These are phyloP conservation scores for Agrocybe chaxingu DNA, from an alignment of 768 basidiomycete genomes.

Conservation along the genomic window DNA sequence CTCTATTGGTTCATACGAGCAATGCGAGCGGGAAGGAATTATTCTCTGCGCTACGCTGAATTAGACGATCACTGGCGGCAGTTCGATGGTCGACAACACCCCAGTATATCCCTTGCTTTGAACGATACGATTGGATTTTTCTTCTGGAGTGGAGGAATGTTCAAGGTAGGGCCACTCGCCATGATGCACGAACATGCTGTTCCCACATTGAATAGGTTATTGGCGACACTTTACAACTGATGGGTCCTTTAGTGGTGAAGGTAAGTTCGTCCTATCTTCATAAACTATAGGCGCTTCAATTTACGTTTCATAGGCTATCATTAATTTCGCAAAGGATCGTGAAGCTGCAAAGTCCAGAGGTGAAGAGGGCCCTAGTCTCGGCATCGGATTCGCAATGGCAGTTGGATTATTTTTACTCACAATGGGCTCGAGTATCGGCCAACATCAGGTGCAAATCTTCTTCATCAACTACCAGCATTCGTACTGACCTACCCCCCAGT, in stretches of 20 bases:
- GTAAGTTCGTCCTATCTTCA: conserved; percentile 21
- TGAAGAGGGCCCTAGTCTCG: conserved; percentile 35
- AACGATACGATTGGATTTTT: conserved; percentile 55
- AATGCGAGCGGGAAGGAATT: conserved; percentile 20
- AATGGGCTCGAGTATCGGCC: conserved; percentile 49
- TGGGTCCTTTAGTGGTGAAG: conserved; percentile 62
- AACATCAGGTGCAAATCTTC: conserved; percentile 50
- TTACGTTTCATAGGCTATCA: conserved; percentile 42
- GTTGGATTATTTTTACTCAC: conserved; percentile 49
- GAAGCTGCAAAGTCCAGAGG: conserved; percentile 35
- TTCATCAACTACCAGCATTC: not conserved
- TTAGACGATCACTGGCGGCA: conserved; percentile 44
- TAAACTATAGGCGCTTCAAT: not conserved
- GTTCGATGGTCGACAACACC: conserved; percentile 37
- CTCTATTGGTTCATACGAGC: conserved; percentile 39
- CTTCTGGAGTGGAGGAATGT: conserved; percentile 63
- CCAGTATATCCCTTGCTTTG: conserved; percentile 58
- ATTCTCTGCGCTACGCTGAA: conserved; percentile 20
- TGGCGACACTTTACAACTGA: conserved; percentile 58
- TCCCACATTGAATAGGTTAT: conserved; percentile 38
- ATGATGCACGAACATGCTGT: not conserved
- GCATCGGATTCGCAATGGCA: conserved; percentile 58
- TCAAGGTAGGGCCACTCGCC: conserved; percentile 40
- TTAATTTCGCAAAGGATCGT: conserved; percentile 54
- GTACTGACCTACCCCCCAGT: conserved; percentile 29